A percentile compares a stretch with the other conserved stretches of the same genome.
These are phyloP conservation scores for Agrostemma githago DNA, from an alignment of 148 eudicot species.

Conservation along the genomic window DNA sequence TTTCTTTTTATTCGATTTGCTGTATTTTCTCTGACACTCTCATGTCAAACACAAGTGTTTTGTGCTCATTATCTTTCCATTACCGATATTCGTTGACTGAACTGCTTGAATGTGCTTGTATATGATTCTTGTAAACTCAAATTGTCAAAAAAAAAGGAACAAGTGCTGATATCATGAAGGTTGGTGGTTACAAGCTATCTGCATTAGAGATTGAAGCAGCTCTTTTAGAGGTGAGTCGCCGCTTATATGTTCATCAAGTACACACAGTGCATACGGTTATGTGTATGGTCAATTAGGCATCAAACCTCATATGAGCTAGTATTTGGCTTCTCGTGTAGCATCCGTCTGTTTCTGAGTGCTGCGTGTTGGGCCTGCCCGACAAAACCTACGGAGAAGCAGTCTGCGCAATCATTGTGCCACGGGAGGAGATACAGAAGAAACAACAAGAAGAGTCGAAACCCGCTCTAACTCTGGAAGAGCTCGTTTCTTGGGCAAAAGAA, in stretches of 20 bases:
- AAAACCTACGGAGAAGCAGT: conserved; percentile 85
- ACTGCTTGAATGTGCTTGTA: neutral
- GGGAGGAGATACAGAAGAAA: conserved; percentile 50
- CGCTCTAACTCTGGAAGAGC: conserved; percentile 70
- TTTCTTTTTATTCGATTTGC: neutral
- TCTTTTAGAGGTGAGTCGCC: conserved; percentile 64
- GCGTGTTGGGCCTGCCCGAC: conserved; percentile 88
- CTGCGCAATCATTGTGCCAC: conserved; percentile 73
- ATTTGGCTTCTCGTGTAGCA: conserved; percentile 49
- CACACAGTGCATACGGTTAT: neutral
- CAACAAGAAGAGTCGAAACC: conserved; percentile 58
- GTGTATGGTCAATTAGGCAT: no score
- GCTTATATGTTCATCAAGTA: neutral
- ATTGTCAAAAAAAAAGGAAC: conserved; percentile 45
- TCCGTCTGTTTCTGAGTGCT: conserved; percentile 83
- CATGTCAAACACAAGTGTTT: neutral
- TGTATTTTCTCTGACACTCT: neutral
- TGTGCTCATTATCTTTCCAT: neutral
- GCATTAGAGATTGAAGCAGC: conserved; percentile 94
- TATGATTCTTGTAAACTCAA: neutral
- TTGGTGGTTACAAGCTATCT: conserved; percentile 94
- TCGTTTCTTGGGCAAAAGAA: conserved; percentile 76
- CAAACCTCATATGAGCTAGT: no score
- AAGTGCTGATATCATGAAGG: conserved; percentile 98
- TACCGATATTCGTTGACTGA: neutral